Evolutionary conservation across 116 monocot genomes (phyloP).

Genomic region (Cymodocea nodosa): DNA sequence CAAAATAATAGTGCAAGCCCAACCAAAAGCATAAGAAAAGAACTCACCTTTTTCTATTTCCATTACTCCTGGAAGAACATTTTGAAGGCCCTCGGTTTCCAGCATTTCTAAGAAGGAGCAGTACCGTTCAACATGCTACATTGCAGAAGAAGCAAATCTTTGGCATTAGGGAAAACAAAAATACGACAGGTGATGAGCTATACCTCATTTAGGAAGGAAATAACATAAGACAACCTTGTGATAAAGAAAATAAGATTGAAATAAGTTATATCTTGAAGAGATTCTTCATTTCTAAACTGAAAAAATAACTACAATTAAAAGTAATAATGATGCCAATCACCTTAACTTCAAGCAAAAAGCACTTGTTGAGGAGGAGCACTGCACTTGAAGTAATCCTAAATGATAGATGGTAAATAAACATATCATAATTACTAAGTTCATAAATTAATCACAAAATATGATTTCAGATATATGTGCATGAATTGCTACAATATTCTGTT

Average conservation of each 20-base stretch:
- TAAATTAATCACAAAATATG: background rate
- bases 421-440: background rate
- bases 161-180: background rate
- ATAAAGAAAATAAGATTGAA: no score
- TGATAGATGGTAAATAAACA: background rate
- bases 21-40: background rate
- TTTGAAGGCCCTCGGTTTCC: constrained; percentile 48
- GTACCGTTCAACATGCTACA: constrained; percentile 58
- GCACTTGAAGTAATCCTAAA: constrained; percentile 46
- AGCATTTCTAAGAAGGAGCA: constrained; percentile 71
- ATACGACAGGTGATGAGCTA: no score
- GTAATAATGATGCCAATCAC: constrained; percentile 12
- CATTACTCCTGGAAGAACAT: constrained; percentile 65
- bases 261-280: no score
- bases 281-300: no score
- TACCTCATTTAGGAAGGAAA: no score
- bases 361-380: constrained; percentile 66
- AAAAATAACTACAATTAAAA: no score
- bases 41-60: constrained; percentile 66
- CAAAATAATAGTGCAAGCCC: background rate
- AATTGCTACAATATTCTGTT: no score
- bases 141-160: constrained; percentile 10
- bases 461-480: no score
- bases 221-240: no score
- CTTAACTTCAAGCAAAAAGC: constrained; percentile 65